Percentiles rank a stretch among this genome's conserved stretches.
phyloP scores from a whole-genome alignment of 768 basidiomycete genomes.

The Rhodotorula paludigena region DNA sequence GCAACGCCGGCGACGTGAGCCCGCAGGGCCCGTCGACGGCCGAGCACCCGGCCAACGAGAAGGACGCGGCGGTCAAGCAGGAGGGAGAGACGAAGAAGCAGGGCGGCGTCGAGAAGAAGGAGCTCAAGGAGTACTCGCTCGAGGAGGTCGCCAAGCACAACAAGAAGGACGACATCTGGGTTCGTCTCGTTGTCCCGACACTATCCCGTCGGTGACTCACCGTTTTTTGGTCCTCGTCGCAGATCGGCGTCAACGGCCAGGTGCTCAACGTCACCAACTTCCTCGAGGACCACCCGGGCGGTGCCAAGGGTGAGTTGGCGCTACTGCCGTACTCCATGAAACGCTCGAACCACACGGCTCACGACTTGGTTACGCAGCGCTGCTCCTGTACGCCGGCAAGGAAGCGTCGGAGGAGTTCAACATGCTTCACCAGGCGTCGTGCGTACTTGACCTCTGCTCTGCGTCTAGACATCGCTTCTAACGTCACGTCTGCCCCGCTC shows the following conservation, averaged over 20 bases:
- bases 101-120: not conserved
- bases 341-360: not conserved
- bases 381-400: constrained; percentile 79
- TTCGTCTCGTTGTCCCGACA: constrained; percentile 49
- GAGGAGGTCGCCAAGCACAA: constrained; percentile 86
- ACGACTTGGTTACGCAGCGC: constrained; percentile 41
- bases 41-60: constrained; percentile 40
- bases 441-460: not conserved
- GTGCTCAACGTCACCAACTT: constrained; percentile 82
- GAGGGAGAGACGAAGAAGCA: constrained; percentile 38
- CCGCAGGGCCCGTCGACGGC: constrained; percentile 37
- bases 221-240: not conserved
- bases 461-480: not conserved
- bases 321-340: not conserved
- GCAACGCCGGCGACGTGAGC: constrained; percentile 28
- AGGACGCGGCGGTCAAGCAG: constrained; percentile 32
- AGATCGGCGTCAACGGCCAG: constrained; percentile 69
- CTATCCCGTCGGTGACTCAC: no score
- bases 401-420: constrained; percentile 82
- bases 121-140: constrained; percentile 52
- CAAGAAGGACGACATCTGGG: constrained; percentile 91
- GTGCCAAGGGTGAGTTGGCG: constrained; percentile 1
- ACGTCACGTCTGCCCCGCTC: not conserved
- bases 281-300: constrained; percentile 67
- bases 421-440: constrained; percentile 11